phyloP scores from a whole-genome alignment of 2,329 filamentous ascomycete genomes.

The Tolypocladium cylindrosporum region DNA sequence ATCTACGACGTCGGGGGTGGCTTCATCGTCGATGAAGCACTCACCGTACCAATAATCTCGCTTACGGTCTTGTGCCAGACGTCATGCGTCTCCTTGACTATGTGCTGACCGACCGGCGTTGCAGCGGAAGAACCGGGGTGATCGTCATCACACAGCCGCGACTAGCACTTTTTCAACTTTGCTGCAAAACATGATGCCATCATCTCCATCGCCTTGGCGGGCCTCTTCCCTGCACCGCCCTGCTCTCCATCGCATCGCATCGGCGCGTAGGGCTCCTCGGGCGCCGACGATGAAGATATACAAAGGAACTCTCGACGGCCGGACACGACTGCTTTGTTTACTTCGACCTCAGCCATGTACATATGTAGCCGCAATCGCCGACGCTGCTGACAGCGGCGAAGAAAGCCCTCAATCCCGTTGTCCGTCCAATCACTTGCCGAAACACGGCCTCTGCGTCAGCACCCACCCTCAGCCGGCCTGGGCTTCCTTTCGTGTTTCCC shows the following conservation, averaged over 20 bases:
- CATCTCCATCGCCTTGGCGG: neutral
- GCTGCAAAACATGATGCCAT: neutral
- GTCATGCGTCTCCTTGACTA: neutral
- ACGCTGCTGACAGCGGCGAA: neutral
- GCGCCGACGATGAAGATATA: neutral
- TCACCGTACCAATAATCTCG: constrained; percentile 3
- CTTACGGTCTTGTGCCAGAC: neutral
- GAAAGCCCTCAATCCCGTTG: neutral
- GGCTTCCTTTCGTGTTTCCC: neutral
- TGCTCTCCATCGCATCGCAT: neutral
- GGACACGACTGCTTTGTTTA: neutral
- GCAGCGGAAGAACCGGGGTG: constrained; percentile 4
- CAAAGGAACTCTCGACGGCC: neutral
- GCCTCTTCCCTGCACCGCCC: neutral
- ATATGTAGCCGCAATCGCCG: neutral
- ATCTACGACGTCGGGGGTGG: neutral
- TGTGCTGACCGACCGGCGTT: neutral
- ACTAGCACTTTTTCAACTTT: neutral
- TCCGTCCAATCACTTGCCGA: neutral
- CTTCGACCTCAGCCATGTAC: neutral
- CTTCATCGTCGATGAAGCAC: constrained; percentile 8
- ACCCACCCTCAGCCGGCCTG: constrained; percentile 1
- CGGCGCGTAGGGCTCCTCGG: neutral
- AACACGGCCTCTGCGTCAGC: neutral
- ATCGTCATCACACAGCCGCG: constrained; percentile 3